phyloP scores from a whole-genome alignment of 2,329 filamentous ascomycete genomes.

The Sarocladiaceae sp. region DNA sequence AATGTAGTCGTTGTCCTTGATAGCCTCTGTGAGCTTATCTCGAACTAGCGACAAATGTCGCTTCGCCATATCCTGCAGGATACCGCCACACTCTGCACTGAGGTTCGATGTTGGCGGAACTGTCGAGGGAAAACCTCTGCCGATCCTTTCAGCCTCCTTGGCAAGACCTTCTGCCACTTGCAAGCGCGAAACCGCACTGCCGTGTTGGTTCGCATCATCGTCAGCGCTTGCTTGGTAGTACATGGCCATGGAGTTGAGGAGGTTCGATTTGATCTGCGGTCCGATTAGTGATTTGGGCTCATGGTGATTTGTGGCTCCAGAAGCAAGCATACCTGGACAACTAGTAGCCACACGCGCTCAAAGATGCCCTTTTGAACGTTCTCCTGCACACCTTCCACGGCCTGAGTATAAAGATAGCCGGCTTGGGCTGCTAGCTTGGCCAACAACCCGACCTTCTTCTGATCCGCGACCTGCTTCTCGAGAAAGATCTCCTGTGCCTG shows the following conservation, averaged over 20 bases:
- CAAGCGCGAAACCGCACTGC: conserved; percentile 76
- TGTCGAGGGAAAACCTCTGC: conserved; percentile 75
- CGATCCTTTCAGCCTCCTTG: conserved; percentile 72
- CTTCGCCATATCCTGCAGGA: conserved; percentile 77
- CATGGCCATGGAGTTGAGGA: conserved; percentile 82
- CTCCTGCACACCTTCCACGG: conserved; percentile 84
- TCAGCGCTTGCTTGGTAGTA: conserved; percentile 93
- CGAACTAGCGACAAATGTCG: conserved; percentile 77
- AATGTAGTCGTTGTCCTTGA: conserved; percentile 97
- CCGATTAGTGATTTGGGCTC: conserved; percentile 15
- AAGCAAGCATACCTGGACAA: conserved; percentile 64
- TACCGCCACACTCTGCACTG: conserved; percentile 68
- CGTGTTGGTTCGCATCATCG: conserved; percentile 82
- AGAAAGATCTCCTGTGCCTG: conserved; percentile 97
- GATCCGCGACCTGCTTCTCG: conserved; percentile 89
- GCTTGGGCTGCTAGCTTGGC: conserved; percentile 93
- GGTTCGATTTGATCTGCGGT: conserved; percentile 66
- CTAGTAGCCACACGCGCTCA: conserved; percentile 85
- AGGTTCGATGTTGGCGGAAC: conserved; percentile 81
- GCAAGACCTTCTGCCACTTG: conserved; percentile 75
- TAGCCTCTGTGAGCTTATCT: conserved; percentile 70
- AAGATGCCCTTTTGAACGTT: conserved; percentile 89
- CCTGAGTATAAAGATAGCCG: conserved; percentile 81
- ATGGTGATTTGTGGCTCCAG: neutral
- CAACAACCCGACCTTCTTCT: conserved; percentile 86